These are phyloP conservation scores for Phytophthora megakarya DNA, from an alignment of 352 stramenopile species.

Conservation along the genomic window DNA sequence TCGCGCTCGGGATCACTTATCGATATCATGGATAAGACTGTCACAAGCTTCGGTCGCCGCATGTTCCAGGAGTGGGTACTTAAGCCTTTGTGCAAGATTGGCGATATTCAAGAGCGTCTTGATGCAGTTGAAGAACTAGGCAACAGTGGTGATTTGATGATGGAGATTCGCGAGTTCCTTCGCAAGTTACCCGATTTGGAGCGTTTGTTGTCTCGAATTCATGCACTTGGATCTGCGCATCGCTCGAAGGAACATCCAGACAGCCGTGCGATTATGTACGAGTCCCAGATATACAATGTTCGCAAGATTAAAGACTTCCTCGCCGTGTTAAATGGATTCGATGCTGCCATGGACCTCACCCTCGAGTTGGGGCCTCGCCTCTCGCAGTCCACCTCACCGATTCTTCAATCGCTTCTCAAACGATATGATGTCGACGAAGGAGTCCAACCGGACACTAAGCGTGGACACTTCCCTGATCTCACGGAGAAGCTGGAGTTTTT, in stretches of 20 bases:
- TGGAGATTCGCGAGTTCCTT: slow-evolving; percentile 86
- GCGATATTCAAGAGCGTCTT: slow-evolving; percentile 95
- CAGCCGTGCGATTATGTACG: slow-evolving; percentile 98
- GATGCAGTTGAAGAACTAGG: slow-evolving; percentile 97
- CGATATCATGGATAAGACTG: slow-evolving; percentile 87
- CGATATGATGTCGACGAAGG: slow-evolving; percentile 32
- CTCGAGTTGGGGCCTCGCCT: slow-evolving; percentile 81
- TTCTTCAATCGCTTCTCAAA: slow-evolving; percentile 65
- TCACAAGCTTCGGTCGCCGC: slow-evolving; percentile 95
- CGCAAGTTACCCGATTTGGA: slow-evolving; percentile 96
- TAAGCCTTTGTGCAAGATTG: slow-evolving; percentile 94
- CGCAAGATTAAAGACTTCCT: slow-evolving; percentile 96
- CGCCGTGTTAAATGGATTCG: slow-evolving; percentile 92
- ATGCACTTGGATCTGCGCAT: slow-evolving; percentile 93
- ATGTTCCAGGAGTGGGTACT: slow-evolving; percentile 97
- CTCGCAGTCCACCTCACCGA: slow-evolving; percentile 55
- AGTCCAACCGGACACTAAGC: slow-evolving; percentile 16
- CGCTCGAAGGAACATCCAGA: slow-evolving; percentile 92
- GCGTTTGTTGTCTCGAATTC: slow-evolving; percentile 94
- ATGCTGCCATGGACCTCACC: slow-evolving; percentile 77
- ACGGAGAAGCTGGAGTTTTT: slow-evolving; percentile 95
- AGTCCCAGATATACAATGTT: slow-evolving; percentile 96
- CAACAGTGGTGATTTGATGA: slow-evolving; percentile 62
- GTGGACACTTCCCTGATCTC: slow-evolving; percentile 91
- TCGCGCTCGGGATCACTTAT: slow-evolving; percentile 92